phyloP scores from a whole-genome alignment of 768 basidiomycete genomes.

The Trametopsis cervina region DNA sequence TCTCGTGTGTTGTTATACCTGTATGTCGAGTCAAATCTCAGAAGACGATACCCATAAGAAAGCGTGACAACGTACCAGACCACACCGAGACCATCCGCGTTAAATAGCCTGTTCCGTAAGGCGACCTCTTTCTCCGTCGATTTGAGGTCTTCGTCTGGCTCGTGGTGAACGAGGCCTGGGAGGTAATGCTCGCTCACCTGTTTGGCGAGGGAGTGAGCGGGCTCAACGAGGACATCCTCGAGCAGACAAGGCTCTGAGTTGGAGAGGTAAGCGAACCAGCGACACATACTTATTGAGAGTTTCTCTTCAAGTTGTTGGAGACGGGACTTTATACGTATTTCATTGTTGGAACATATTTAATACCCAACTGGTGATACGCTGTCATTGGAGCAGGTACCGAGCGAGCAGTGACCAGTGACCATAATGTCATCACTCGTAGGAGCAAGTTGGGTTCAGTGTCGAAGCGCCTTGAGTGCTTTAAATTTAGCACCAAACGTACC shows the following conservation, averaged over 20 bases:
- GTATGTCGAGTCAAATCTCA: not conserved
- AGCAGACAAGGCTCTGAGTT: constrained; percentile 22
- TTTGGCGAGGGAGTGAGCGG: constrained; percentile 22
- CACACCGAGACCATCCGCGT: constrained; percentile 21
- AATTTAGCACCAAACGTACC: too few species aligned
- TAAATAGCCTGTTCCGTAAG: constrained; percentile 21
- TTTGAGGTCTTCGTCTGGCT: constrained; percentile 13
- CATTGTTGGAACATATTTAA: too few species aligned
- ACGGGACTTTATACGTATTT: not conserved
- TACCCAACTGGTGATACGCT: too few species aligned
- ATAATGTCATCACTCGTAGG: too few species aligned
- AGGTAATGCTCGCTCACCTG: constrained; percentile 24
- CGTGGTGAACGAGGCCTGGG: constrained; percentile 20
- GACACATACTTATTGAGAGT: constrained; percentile 17
- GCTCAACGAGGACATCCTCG: constrained; percentile 23
- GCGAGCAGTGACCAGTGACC: too few species aligned
- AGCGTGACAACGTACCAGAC: constrained; percentile 15
- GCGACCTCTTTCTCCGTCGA: constrained; percentile 18
- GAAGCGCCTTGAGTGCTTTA: too few species aligned
- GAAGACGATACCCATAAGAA: not conserved
- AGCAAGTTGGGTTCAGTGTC: too few species aligned
- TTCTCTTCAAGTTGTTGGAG: not conserved
- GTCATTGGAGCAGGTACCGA: too few species aligned
- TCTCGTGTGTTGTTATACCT: constrained; percentile 19
- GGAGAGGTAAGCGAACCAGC: constrained; percentile 27